Evolutionary conservation across 768 basidiomycete genomes (phyloP), one percentile per base, ranked within the genome.

Genomic region (Mycena floridula): DNA sequence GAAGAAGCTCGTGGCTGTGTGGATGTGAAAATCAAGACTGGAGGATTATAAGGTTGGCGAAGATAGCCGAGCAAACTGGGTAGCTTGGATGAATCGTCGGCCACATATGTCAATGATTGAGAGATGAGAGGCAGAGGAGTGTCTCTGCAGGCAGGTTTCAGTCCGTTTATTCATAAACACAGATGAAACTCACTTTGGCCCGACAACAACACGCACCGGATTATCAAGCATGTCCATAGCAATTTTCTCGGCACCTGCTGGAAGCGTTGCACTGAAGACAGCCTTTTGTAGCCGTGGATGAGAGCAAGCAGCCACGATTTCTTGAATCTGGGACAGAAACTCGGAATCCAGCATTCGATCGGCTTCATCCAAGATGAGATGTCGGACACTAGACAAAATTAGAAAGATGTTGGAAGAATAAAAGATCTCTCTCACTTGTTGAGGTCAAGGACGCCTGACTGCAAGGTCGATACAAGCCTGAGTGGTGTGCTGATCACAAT

Each of bases 181-280:
- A 8, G 7, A 43, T 16, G 21, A 13, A 25, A 70, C 89, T 52
- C 49, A 94, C 94, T 97, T 99, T 39, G 95, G 69, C 26, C 96
- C 96, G 23, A 97, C 93, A n/a, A 98, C 90, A 9, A 97, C 80
- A 8, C 96, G 81, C 42, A 97, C 82, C 4, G 92, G 90, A 56
- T 95, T 80, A 5, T 71, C 73, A 25, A 98, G 71, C 74, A 94
- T 87, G 20, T 73, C 74, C 78, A 92, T 82, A 0, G 92, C 92
- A 22, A 92, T 66, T 55, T 85, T 88, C 61, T 99, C 96, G 1
- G 79, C 85, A 8, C 82, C 79, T 9, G 89, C 82, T 15, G 95
- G 95, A 36, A 99, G 78, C 0, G 96, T 99, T 1, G 96, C 96
- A 54, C 90, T 93, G 61, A 98, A 92, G 16, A 97, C 82, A 2